A percentile compares a stretch with the other conserved stretches of the same genome.
Evolutionary conservation across 2,329 filamentous ascomycete genomes (phyloP).

Genomic region (Pseudopyrenochaeta lycopersici): DNA sequence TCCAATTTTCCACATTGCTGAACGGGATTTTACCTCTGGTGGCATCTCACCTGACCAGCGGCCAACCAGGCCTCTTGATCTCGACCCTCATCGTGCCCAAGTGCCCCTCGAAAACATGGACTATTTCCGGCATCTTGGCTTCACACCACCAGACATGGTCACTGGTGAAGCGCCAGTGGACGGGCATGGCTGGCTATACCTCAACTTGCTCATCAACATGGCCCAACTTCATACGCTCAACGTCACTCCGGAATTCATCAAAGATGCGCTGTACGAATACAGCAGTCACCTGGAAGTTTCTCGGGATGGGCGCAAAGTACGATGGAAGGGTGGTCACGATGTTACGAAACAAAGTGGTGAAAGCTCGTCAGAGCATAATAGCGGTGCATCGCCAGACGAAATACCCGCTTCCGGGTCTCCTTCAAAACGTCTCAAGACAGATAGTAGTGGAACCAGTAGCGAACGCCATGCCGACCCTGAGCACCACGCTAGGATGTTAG

Average conservation of each 20-base stretch:
- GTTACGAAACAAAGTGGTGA: slow-evolving; percentile 73
- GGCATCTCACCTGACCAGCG: slow-evolving; percentile 70
- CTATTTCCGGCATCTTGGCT: slow-evolving; percentile 78
- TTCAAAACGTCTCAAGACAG: slow-evolving; percentile 37
- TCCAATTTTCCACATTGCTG: slow-evolving; percentile 21
- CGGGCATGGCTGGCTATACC: slow-evolving; percentile 82
- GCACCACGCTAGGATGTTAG: slow-evolving; percentile 23
- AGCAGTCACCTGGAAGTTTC: slow-evolving; percentile 82
- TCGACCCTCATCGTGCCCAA: slow-evolving; percentile 81
- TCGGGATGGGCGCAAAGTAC: slow-evolving; percentile 77
- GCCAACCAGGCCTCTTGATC: slow-evolving; percentile 77
- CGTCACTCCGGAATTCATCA: slow-evolving; percentile 80
- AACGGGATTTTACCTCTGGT: slow-evolving; percentile 41
- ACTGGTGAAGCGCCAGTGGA: slow-evolving; percentile 64
- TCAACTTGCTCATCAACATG: slow-evolving; percentile 82
- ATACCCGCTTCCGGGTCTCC: slow-evolving; percentile 40
- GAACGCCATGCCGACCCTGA: slow-evolving; percentile 26
- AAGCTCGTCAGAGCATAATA: slow-evolving; percentile 52
- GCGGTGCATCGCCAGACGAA: slow-evolving; percentile 62
- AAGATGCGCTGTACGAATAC: slow-evolving; percentile 73
- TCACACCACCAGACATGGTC: slow-evolving; percentile 67
- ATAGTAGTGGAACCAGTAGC: slow-evolving; percentile 27
- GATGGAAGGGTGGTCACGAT: slow-evolving; percentile 76
- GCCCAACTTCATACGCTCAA: slow-evolving; percentile 87
- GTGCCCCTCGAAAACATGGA: slow-evolving; percentile 79